Evolutionary conservation across 202 grass and related monocot species (phyloP).

Genomic region (Carex sylvatica): DNA sequence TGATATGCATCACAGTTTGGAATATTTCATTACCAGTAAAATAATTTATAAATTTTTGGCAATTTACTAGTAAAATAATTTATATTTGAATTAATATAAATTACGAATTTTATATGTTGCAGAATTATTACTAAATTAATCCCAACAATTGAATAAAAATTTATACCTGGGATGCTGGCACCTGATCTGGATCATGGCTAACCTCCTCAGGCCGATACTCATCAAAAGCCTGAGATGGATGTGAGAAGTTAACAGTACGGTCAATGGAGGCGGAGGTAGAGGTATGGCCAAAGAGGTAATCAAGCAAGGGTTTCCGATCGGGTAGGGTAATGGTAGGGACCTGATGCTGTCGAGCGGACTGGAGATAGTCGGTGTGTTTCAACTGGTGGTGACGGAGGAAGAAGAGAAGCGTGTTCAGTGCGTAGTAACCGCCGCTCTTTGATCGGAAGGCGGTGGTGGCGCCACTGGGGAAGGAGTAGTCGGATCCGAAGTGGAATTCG

Average conservation of each 20-base stretch:
- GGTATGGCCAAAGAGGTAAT: conserved; percentile 71
- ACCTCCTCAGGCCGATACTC: conserved; percentile 44
- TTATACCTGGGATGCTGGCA: background rate
- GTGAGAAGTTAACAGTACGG: conserved; percentile 44
- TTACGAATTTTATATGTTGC: too few species aligned
- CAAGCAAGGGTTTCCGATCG: conserved; percentile 86
- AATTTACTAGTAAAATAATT: too few species aligned
- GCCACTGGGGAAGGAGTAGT: conserved; percentile 65
- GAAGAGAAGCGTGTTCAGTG: conserved; percentile 80
- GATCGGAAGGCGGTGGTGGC: conserved; percentile 62
- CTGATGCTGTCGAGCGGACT: conserved; percentile 68
- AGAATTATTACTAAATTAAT: too few species aligned
- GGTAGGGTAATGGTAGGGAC: conserved; percentile 78
- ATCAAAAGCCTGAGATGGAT: conserved; percentile 28
- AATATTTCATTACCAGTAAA: too few species aligned
- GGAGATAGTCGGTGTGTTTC: conserved; percentile 92
- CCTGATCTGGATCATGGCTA: conserved; percentile 1
- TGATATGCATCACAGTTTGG: too few species aligned
- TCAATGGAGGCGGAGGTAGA: conserved; percentile 48
- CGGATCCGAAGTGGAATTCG: conserved; percentile 72
- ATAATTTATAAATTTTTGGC: too few species aligned
- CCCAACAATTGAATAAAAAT: too few species aligned
- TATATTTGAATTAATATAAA: too few species aligned
- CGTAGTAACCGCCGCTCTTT: conserved; percentile 74
- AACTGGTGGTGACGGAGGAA: conserved; percentile 80